phyloP scores from a whole-genome alignment of 164 flowering plant genomes.

The Stephania japonica region DNA sequence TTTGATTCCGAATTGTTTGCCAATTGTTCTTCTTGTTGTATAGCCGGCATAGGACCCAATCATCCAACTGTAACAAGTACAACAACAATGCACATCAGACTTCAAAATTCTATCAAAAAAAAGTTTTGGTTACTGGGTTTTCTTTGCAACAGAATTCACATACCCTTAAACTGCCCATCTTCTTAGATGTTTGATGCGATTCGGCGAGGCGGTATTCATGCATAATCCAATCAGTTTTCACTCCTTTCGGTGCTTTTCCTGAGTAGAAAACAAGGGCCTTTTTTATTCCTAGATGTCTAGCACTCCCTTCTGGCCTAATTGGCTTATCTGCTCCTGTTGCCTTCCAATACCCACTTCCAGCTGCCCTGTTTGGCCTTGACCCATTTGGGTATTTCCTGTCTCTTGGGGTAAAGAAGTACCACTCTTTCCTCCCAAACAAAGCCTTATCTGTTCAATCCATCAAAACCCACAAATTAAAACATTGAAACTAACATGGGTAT shows the following conservation, averaged over 20 bases:
- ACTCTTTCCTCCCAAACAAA: constrained; percentile 25
- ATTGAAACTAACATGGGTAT: too few relatives aligned
- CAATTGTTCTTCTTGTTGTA: constrained; percentile 19
- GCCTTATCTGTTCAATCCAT: constrained; percentile 18
- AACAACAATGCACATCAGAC: neutral
- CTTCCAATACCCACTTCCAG: constrained; percentile 26
- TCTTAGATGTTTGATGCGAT: constrained; percentile 10
- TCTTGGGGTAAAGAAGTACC: constrained; percentile 26
- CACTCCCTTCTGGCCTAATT: constrained; percentile 10
- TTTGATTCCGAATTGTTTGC: neutral
- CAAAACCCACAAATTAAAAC: neutral
- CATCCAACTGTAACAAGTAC: constrained; percentile 9
- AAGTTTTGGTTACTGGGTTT: too few relatives aligned
- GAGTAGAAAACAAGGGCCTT: constrained; percentile 23
- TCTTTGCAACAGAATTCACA: neutral
- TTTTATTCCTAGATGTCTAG: constrained; percentile 19
- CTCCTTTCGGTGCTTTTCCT: constrained; percentile 23
- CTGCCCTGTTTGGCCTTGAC: constrained; percentile 17
- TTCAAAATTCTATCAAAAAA: neutral
- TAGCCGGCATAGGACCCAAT: constrained; percentile 23
- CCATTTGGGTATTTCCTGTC: constrained; percentile 22
- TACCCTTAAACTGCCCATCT: constrained; percentile 24
- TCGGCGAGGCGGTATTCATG: constrained; percentile 25
- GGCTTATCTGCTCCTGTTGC: constrained; percentile 28
- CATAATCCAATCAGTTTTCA: constrained; percentile 26